These are phyloP conservation scores for Tuber indicum DNA, from an alignment of 495 filamentous ascomycete species.

Conservation along the genomic window DNA sequence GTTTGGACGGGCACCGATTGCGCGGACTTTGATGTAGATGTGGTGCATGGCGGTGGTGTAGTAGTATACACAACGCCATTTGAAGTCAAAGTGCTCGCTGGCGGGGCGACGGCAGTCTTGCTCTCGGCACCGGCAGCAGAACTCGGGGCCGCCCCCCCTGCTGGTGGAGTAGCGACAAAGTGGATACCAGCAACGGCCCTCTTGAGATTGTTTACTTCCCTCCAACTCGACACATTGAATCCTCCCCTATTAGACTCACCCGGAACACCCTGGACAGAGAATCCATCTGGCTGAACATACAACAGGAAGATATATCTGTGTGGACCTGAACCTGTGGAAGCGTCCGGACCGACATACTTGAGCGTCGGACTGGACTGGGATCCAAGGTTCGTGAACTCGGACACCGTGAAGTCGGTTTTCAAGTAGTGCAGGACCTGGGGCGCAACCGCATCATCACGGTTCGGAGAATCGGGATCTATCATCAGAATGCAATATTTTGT, in stretches of 20 bases:
- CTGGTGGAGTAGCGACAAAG: slow-evolving; percentile 20
- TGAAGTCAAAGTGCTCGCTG: background rate
- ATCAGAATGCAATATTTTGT: slow-evolving; percentile 35
- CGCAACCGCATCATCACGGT: slow-evolving; percentile 5
- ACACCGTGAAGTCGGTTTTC: slow-evolving; percentile 24
- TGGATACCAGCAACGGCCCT: slow-evolving; percentile 29
- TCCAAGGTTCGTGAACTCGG: slow-evolving; percentile 14
- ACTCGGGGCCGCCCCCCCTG: background rate
- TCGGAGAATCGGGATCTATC: slow-evolving; percentile 36
- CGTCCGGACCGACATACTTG: slow-evolving; percentile 22
- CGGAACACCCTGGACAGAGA: slow-evolving; percentile 20
- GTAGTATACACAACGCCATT: background rate
- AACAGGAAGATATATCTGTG: slow-evolving; percentile 39
- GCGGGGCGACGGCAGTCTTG: background rate
- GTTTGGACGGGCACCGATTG: background rate
- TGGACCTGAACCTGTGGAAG: slow-evolving; percentile 15
- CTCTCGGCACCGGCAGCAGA: background rate
- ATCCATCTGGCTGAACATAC: slow-evolving; percentile 27
- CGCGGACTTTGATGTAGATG: slow-evolving; percentile 8
- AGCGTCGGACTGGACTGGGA: slow-evolving; percentile 10
- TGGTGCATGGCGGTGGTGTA: slow-evolving; percentile 14
- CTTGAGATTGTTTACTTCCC: slow-evolving; percentile 22
- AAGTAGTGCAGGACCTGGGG: slow-evolving; percentile 32
- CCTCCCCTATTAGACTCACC: slow-evolving; percentile 8
- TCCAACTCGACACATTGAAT: slow-evolving; percentile 30